Evolutionary conservation across 768 basidiomycete species (phyloP).

Genomic region (Xanthoconium purpureum): DNA sequence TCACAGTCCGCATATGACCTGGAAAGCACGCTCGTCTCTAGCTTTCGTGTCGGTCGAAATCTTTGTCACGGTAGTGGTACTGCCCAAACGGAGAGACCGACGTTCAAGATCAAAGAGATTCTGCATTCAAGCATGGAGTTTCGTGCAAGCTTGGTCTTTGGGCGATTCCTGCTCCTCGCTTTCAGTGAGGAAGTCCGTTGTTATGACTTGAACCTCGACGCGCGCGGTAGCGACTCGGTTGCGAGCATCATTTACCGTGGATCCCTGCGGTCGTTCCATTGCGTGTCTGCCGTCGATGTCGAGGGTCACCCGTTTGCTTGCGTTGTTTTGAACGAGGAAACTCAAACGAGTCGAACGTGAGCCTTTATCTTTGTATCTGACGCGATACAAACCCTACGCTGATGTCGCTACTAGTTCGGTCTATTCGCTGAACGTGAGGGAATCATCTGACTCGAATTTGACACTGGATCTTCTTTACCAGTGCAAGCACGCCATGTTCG

Average conservation of each 20-base stretch:
- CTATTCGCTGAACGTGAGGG: constrained; percentile 3
- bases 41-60: constrained; percentile 7
- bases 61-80: not conserved
- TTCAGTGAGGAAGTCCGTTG: constrained; percentile 14
- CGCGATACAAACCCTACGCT: not conserved
- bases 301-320: constrained; percentile 18
- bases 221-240: not conserved
- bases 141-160: constrained; percentile 7
- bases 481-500: not conserved
- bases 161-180: constrained; percentile 12
- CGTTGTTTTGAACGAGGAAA: constrained; percentile 5
- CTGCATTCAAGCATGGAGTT: not conserved
- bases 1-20: constrained; percentile 12
- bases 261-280: constrained; percentile 1
- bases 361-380: not conserved
- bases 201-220: constrained; percentile 11
- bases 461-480: constrained; percentile 13
- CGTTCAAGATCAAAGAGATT: constrained; percentile 5
- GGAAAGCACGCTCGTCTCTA: constrained; percentile 10
- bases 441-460: not conserved
- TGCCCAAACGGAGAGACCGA: not conserved
- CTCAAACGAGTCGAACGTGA: not conserved
- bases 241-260: constrained; percentile 9
- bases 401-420: constrained; percentile 6
- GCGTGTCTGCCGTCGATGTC: constrained; percentile 10